Evolutionary conservation across 768 basidiomycete species (phyloP).

Genomic region (Russula earlei): DNA sequence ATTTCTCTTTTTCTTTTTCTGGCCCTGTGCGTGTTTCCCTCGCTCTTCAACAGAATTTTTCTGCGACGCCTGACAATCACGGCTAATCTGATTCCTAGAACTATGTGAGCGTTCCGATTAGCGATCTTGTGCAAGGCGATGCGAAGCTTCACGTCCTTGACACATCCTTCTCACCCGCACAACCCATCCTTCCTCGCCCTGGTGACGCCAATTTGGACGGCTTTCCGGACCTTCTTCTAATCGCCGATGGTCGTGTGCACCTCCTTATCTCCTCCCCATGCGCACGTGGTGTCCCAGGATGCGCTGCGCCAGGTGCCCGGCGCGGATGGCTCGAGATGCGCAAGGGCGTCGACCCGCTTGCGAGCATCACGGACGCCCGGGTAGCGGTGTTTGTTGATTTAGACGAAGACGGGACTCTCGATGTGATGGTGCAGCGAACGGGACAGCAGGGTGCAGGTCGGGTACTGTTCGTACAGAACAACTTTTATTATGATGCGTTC

Average conservation of each 20-base stretch:
- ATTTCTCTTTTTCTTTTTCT: conserved; percentile 59
- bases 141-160: conserved; percentile 59
- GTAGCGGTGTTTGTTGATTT: conserved; percentile 79
- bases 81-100: conserved; percentile 33
- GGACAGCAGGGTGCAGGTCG: conserved; percentile 56
- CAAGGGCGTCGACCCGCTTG: conserved; percentile 53
- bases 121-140: conserved; percentile 41
- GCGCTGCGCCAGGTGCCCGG: conserved; percentile 41
- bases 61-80: background rate
- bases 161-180: conserved; percentile 48
- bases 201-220: conserved; percentile 93
- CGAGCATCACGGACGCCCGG: conserved; percentile 66
- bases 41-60: too few species aligned
- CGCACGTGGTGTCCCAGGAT: conserved; percentile 37
- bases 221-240: conserved; percentile 77
- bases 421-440: conserved; percentile 84
- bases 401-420: conserved; percentile 93
- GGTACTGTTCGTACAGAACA: conserved; percentile 84
- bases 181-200: conserved; percentile 71
- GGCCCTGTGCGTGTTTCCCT: conserved; percentile 3
- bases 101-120: conserved; percentile 57
- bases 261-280: conserved; percentile 61
- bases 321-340: conserved; percentile 54
- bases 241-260: conserved; percentile 46
- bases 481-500: conserved; percentile 97